These are phyloP conservation scores for Fusarium sp. DNA, from an alignment of 2,329 filamentous ascomycete genomes.

Conservation along the genomic window DNA sequence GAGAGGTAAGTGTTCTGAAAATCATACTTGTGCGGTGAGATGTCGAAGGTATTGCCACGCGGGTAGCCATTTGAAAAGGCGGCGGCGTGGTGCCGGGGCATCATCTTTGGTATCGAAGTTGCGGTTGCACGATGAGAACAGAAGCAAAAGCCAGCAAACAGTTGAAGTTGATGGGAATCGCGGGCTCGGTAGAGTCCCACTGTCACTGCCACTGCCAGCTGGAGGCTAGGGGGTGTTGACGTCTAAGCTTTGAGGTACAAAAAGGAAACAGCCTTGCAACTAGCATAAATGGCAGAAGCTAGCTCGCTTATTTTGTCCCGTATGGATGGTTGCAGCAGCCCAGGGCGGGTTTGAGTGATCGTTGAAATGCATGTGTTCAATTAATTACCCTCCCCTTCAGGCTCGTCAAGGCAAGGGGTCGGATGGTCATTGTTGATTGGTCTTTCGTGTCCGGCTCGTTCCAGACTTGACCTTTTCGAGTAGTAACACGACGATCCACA, in stretches of 20 bases:
- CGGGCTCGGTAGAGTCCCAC: neutral
- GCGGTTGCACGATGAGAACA: neutral
- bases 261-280: neutral
- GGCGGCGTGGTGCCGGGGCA: slow-evolving; percentile 82
- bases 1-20: neutral
- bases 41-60: slow-evolving; percentile 81
- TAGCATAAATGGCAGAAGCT: neutral
- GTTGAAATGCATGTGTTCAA: slow-evolving; percentile 36
- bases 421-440: slow-evolving; percentile 37
- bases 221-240: neutral
- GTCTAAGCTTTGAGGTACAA: slow-evolving; percentile 5
- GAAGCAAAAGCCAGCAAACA: slow-evolving; percentile 2
- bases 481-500: slow-evolving; percentile 25
- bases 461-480: slow-evolving; percentile 18
- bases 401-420: slow-evolving; percentile 31
- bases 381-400: slow-evolving; percentile 21
- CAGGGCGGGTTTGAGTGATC: slow-evolving; percentile 31
- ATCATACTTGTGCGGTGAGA: slow-evolving; percentile 86
- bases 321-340: neutral
- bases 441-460: slow-evolving; percentile 9
- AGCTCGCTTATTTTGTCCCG: neutral
- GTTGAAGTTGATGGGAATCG: slow-evolving; percentile 15
- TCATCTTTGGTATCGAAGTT: slow-evolving; percentile 68
- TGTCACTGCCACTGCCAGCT: neutral
- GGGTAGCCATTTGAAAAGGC: slow-evolving; percentile 89